Evolutionary conservation across 2,329 filamentous ascomycete genomes (phyloP).

Genomic region (Neoscytalidium dimidiatum): DNA sequence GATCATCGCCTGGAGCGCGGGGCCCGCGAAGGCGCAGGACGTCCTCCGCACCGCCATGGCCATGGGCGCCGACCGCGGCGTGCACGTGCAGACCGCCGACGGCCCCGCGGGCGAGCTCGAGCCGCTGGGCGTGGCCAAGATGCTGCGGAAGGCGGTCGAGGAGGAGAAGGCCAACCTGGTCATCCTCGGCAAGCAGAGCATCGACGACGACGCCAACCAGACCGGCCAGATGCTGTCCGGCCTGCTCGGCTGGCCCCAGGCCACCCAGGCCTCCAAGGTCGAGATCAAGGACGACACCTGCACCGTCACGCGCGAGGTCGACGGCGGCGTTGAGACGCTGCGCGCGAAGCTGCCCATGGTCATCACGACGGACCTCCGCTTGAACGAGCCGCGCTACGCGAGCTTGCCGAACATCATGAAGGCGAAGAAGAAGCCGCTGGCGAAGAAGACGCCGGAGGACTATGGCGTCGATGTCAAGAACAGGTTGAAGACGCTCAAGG

Average conservation of each 20-base stretch:
- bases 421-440: conserved; percentile 99
- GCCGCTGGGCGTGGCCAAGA: conserved; percentile 87
- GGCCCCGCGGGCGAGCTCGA: conserved; percentile 72
- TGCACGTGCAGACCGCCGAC: conserved; percentile 67
- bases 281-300: conserved; percentile 70
- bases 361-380: conserved; percentile 88
- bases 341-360: conserved; percentile 84
- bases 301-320: conserved; percentile 86
- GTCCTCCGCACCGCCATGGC: conserved; percentile 95
- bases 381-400: conserved; percentile 95
- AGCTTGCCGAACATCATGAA: conserved; percentile 99
- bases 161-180: conserved; percentile 89
- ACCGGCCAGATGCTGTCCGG: conserved; percentile 98
- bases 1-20: conserved; percentile 86
- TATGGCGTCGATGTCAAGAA: conserved; percentile 69
- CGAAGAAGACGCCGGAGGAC: conserved; percentile 85
- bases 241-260: conserved; percentile 88
- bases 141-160: conserved; percentile 77
- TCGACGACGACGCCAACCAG: conserved; percentile 94
- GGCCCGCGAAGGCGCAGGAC: conserved; percentile 84
- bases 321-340: conserved; percentile 91
- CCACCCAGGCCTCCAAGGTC: conserved; percentile 87
- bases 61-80: conserved; percentile 91
- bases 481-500: conserved; percentile 87
- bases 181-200: conserved; percentile 94